Base-by-base conservation (phyloP, 2,329 filamentous ascomycete genomes). In the Ambrosiella beaveri region DNA sequence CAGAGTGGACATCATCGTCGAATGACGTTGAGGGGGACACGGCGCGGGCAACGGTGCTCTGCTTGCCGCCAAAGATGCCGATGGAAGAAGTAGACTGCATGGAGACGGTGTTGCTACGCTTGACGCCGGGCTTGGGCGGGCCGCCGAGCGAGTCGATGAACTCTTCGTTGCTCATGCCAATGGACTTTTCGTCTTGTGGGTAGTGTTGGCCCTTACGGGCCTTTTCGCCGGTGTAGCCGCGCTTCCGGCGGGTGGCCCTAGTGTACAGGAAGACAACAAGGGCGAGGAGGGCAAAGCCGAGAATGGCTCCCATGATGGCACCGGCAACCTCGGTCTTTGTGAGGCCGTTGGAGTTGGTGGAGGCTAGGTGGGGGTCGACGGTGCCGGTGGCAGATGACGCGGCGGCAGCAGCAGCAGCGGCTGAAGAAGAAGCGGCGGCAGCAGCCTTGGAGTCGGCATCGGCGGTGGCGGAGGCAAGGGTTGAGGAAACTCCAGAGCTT, bases 261-360 rank as follows among this genome's bases (percentile, higher is more conserved):
- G 85, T 74, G 55, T 93, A 73, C 17, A 96, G 75, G n/a, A 88
- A 67, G 1, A 86, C 68, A 35, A 86, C 75, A 39, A 58, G 38
- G n/a, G 94, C 72, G 6, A 95, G 66, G 0, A 81, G 71, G 17
- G 85, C 81, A 56, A 88, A 73, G 15, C 86, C 88, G 56, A 86
- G 78, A 19, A 95, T 81, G n/a, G 84, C 82, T 11, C 90, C 89
- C 0, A 97, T 75, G 0, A 86, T 86, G 55, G 87, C 86, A 39
- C 87, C 90, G 1, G 96, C 76, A 36, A 95, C 84, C 7, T 81
- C 63, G 69, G 76, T 73, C 66, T 73, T 66, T 60, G 59, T 53
- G 8, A 61, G 56, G 9, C 59, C 59, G 12, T 59, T 40, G 15
- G 15, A 17, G 36, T 59, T 54, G 13, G 57, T 59, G 6, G 52